phyloP scores from a whole-genome alignment of 345 rosid species.

The Populus ilicifolia region DNA sequence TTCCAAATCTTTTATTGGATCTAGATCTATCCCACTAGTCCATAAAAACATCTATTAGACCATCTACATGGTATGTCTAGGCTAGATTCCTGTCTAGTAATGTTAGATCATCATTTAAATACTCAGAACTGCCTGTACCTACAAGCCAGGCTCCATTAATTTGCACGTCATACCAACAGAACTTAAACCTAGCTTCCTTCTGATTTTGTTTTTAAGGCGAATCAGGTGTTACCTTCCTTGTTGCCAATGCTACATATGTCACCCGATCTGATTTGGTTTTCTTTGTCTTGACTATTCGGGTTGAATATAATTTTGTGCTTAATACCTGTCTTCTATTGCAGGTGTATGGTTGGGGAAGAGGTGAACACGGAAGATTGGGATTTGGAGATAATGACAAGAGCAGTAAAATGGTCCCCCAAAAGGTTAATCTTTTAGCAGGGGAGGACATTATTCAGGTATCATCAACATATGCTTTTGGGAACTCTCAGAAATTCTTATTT shows the following conservation, averaged over 20 bases:
- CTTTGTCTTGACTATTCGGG: not conserved
- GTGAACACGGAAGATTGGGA: conserved; percentile 98
- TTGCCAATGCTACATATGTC: not conserved
- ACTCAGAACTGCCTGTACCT: too few species aligned
- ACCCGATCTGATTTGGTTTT: not conserved
- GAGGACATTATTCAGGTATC: conserved; percentile 76
- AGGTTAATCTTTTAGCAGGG: conserved; percentile 76
- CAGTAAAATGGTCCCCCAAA: conserved; percentile 97
- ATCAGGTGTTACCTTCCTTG: not conserved
- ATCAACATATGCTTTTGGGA: not conserved
- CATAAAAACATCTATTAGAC: too few species aligned
- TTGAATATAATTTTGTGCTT: not conserved
- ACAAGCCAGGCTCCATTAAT: too few species aligned
- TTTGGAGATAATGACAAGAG: conserved; percentile 97
- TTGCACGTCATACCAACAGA: not conserved
- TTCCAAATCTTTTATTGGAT: too few species aligned
- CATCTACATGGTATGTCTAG: too few species aligned
- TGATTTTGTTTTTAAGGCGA: not conserved
- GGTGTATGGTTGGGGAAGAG: conserved; percentile 99
- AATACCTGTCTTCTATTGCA: conserved; percentile 17
- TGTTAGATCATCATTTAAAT: too few species aligned
- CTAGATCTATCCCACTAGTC: too few species aligned
- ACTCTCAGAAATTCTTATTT: not conserved
- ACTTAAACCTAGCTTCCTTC: not conserved
- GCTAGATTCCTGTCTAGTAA: too few species aligned